These are phyloP conservation scores for Lathyrus aphaca DNA, from an alignment of 306 rosid species.

Conservation along the genomic window DNA sequence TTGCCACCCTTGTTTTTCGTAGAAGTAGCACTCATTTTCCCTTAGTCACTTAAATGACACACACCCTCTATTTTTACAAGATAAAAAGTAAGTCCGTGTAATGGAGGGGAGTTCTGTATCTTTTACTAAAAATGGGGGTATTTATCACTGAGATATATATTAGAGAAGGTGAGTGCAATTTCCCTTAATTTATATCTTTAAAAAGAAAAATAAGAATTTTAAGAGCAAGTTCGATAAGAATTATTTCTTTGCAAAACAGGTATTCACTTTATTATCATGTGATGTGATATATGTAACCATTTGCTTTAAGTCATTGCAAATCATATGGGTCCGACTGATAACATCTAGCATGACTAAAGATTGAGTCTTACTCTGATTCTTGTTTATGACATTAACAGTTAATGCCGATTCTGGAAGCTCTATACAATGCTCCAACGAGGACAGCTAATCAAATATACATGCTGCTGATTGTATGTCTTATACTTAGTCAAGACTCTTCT, in stretches of 20 bases:
- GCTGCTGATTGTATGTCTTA: slow-evolving; percentile 91
- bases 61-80: slow-evolving; percentile 4
- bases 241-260: slow-evolving; percentile 24
- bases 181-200: slow-evolving; percentile 12
- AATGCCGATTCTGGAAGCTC: slow-evolving; percentile 94
- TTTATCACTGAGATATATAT: background rate
- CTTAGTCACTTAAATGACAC: background rate
- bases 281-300: slow-evolving; percentile 25
- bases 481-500: slow-evolving; percentile 97
- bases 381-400: slow-evolving; percentile 68
- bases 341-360: slow-evolving; percentile 20
- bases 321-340: slow-evolving; percentile 10
- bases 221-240: slow-evolving; percentile 13
- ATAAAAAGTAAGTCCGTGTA: background rate
- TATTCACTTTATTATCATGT: slow-evolving; percentile 31
- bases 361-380: slow-evolving; percentile 31
- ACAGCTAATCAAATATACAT: slow-evolving; percentile 96
- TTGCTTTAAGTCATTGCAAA: slow-evolving; percentile 31
- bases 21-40: background rate
- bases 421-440: slow-evolving; percentile 81
- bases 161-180: slow-evolving; percentile 2
- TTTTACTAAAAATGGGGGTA: background rate
- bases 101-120: background rate
- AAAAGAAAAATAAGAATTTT: slow-evolving; percentile 30
- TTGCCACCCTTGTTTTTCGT: slow-evolving; percentile 1